Evolutionary conservation across 2,329 filamentous ascomycete species (phyloP).

Genomic region (Fusarium vanettenii): DNA sequence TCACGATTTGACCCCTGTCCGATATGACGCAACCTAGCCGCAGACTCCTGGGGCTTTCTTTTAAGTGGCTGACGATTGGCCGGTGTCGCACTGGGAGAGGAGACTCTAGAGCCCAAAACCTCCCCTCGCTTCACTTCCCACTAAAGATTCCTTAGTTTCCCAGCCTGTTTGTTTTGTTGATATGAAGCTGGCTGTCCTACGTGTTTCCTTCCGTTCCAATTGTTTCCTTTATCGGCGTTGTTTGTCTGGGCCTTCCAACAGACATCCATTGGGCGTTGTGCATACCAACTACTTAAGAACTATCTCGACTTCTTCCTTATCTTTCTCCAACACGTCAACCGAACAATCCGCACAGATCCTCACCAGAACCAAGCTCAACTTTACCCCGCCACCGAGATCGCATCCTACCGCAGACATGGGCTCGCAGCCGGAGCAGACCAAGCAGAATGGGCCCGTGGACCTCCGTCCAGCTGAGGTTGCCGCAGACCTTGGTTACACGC

Average conservation of each 20-base stretch:
- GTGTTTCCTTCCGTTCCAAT: background rate
- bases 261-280: constrained; percentile 2
- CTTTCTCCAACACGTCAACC: background rate
- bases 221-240: constrained; percentile 24
- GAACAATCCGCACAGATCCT: background rate
- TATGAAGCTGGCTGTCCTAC: background rate
- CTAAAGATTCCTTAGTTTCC: constrained; percentile 10
- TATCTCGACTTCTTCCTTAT: background rate
- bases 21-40: constrained; percentile 15
- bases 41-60: constrained; percentile 7
- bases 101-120: constrained; percentile 1
- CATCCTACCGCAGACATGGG: constrained; percentile 40
- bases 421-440: constrained; percentile 41
- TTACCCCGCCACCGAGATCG: constrained; percentile 26
- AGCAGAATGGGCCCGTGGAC: constrained; percentile 32
- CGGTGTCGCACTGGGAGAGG: constrained; percentile 14
- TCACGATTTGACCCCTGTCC: constrained; percentile 12
- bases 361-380: constrained; percentile 14
- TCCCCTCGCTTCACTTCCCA: constrained; percentile 4
- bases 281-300: background rate
- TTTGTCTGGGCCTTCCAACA: background rate
- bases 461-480: constrained; percentile 24
- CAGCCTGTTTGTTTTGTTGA: constrained; percentile 3
- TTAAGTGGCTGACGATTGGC: constrained; percentile 25
- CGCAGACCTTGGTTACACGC: constrained; percentile 50